Base-by-base conservation (phyloP, 768 basidiomycete genomes). In the Boletales sp. region DNA sequence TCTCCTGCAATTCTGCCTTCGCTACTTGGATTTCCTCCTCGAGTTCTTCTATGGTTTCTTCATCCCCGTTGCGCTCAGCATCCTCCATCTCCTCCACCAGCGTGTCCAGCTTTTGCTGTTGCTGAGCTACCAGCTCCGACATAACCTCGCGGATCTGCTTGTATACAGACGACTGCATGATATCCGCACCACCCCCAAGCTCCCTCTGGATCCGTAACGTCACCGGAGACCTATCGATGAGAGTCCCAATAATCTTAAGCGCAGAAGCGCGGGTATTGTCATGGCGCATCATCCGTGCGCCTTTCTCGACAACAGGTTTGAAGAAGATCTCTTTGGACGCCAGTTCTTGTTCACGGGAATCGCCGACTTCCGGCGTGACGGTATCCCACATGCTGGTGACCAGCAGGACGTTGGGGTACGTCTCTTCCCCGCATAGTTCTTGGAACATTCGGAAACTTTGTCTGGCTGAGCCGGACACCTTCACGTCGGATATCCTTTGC, bases 181-280 rank as follows among this genome's bases (percentile, higher is more conserved):
- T 72, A 39, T 75, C 69, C 46, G 72, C 68, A 5, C 72, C 66
- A 19, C 72, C 65, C 34, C 74, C 74, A 3, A 83, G 65, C 57
- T 84, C 82, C n/a, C 60, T 59, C 54, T 83, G 82, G 43, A 84
- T 80, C 18, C 71, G 74, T 12, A 84, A 67, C 0, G 71, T 62
- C 0, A 70, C 50, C 0, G 76, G 74, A 1, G 55, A 45, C 32
- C 70, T 74, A 34, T 63, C 55, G 4, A 78, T 40, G 36, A 84
- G 60, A 5, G 60, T 58, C 5, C 64, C 65, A 2, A 84, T 46
- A 42, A 83, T 77, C 5, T 43, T 54, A 8, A 72, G 70, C 2
- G 76, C 81, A 8, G 80, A 79, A 30, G 69, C 63, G 4, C 64
- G 48, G 3, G 72, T 74, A 49, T 74, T 72, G 40, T 72, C 47